Base-by-base conservation (phyloP, 2,329 filamentous ascomycete genomes). In the Pseudogymnoascus sp. region DNA sequence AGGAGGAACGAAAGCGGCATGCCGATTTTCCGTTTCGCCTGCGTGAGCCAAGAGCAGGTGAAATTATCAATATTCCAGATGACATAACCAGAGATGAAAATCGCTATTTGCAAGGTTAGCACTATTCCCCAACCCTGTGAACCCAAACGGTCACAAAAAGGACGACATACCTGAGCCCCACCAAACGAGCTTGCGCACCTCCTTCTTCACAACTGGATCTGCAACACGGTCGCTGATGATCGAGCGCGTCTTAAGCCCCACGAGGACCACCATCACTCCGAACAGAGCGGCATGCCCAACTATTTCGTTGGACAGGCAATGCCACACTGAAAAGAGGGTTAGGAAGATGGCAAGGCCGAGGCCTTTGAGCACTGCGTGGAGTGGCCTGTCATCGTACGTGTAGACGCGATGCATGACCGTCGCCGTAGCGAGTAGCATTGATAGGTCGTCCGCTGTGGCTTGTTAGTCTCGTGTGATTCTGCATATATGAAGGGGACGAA, bases 31-130 rank as follows among this genome's bases (percentile, higher is more conserved):
- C 73, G 72, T 59, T 82, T 78, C 10, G 79, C 66, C 0, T 66
- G 64, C 2, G 82, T 79, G 23, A 86, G 73, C 64, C 77, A 70
- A 0, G 71, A 69, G 67, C 84, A 87, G 11, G 77, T 74, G 67
- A 82, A 77, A 8, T 81, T 77, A 53, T 86, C 84, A 14, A 86
- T 76, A 60, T 82, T 79, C 83, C 84, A 86, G 23, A 86, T 70
- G 8, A 77, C 67, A 65, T 82, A 85, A 0, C 78, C 80, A 5
- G 77, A 59, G 6, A 76, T 70, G 59, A 80, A 77, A 0, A 74
- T 69, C 2, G 70, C 70, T 69, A 35, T 42, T 23, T 60, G 3
- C 5, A 33, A 5, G 2, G 35, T 63, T 3, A 61, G 62, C 25
- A 21, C 12, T 7, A 18, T 35, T 6, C n/a, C 23, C 4, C 6